Percentiles rank a stretch among this genome's conserved stretches.
Evolutionary conservation across 768 basidiomycete genomes (phyloP).

Genomic region (Megacollybia marginata): DNA sequence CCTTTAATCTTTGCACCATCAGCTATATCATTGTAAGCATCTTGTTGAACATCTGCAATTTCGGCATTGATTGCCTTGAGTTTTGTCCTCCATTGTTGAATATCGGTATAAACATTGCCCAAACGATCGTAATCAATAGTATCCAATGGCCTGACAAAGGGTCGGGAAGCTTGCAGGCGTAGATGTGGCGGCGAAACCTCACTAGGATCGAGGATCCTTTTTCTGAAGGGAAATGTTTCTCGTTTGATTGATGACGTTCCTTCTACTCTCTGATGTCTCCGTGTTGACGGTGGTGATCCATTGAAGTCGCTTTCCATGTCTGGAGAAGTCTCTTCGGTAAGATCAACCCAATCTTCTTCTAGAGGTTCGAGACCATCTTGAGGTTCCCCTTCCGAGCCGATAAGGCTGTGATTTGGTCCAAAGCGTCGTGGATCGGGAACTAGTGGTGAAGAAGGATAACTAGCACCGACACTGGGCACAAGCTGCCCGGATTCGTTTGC

Average conservation of each 20-base stretch:
- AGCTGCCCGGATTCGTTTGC: conserved; percentile 39
- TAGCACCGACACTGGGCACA: conserved; percentile 16
- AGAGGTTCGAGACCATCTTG: conserved; percentile 12
- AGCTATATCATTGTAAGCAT: conserved; percentile 66
- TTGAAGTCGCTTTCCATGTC: conserved; percentile 25
- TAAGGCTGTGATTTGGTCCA: conserved; percentile 44
- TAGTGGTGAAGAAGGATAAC: conserved; percentile 24
- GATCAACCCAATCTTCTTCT: conserved; percentile 52
- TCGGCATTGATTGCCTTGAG: conserved; percentile 69
- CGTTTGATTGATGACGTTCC: conserved; percentile 26
- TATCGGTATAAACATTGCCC: conserved; percentile 58
- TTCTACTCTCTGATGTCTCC: conserved; percentile 10
- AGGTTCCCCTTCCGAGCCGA: conserved; percentile 21
- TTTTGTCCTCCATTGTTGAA: conserved; percentile 60
- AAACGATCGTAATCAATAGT: conserved; percentile 62
- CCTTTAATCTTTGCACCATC: conserved; percentile 64
- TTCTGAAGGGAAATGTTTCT: conserved; percentile 60
- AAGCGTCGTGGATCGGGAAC: conserved; percentile 48
- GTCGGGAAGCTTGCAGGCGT: conserved; percentile 58
- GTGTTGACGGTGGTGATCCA: conserved; percentile 17
- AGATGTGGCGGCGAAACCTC: conserved; percentile 57
- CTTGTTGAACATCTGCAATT: conserved; percentile 61
- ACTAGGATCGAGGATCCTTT: conserved; percentile 20
- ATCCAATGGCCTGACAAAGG: conserved; percentile 70
- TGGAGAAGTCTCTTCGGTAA: conserved; percentile 32